These are phyloP conservation scores for Colletotrichum ledebouriae DNA, from an alignment of 2,329 filamentous ascomycete species.

Conservation along the genomic window DNA sequence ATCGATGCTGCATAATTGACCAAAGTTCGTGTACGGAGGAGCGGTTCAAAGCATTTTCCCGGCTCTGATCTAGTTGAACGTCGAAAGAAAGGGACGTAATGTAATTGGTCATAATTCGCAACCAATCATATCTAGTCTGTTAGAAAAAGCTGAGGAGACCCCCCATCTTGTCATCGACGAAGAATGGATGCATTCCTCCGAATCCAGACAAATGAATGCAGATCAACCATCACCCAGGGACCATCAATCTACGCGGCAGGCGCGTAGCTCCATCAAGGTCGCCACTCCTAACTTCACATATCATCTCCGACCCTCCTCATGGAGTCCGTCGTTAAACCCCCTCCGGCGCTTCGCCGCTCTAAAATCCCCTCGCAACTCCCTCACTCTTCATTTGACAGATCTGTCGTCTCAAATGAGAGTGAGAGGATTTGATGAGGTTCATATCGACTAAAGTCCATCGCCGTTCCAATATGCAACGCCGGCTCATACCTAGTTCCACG, in stretches of 20 bases:
- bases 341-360: background rate
- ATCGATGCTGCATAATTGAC: too few relatives aligned
- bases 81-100: background rate
- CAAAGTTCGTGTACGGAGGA: too few relatives aligned
- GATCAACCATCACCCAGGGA: constrained; percentile 16
- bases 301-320: constrained; percentile 19
- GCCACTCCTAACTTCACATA: constrained; percentile 7
- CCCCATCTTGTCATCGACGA: constrained; percentile 16
- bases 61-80: background rate
- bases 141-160: background rate
- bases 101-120: constrained; percentile 17
- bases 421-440: background rate
- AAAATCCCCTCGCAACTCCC: constrained; percentile 10
- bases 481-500: too few relatives aligned
- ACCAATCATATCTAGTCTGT: constrained; percentile 18
- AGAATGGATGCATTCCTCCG: constrained; percentile 35
- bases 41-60: background rate
- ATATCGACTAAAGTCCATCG: too few relatives aligned
- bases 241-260: too few relatives aligned
- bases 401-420: background rate
- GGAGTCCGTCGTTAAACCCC: background rate
- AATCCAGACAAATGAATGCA: constrained; percentile 26
- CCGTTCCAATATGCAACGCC: too few relatives aligned
- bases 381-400: background rate
- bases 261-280: too few relatives aligned